Evolutionary conservation across 306 rosid genomes (phyloP).

Genomic region (Castanopsis chinensis): DNA sequence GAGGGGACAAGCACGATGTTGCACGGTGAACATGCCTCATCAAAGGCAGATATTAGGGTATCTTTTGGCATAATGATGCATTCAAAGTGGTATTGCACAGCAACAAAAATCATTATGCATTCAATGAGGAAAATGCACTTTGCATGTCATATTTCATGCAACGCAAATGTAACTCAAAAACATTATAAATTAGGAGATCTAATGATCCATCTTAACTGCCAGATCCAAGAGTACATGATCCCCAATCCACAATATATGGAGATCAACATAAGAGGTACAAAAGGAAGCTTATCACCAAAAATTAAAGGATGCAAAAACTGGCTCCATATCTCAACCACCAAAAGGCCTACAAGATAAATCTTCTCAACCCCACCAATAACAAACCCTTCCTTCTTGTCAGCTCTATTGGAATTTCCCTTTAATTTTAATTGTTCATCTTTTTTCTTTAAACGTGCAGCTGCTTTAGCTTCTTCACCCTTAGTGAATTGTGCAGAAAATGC

Average conservation of each 20-base stretch:
- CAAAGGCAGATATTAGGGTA: no score
- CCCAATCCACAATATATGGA: conserved; percentile 75
- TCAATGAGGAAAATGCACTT: neutral
- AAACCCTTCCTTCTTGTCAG: conserved; percentile 32
- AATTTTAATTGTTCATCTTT: conserved; percentile 17
- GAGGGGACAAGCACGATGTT: no score
- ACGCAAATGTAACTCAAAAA: neutral
- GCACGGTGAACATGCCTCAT: no score
- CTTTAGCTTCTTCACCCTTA: conserved; percentile 29
- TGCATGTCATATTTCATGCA: neutral
- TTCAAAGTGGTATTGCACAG: no score
- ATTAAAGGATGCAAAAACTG: conserved; percentile 75
- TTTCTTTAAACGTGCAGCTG: conserved; percentile 19
- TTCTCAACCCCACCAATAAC: conserved; percentile 46
- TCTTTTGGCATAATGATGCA: no score
- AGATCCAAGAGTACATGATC: conserved; percentile 76
- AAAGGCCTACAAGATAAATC: conserved; percentile 61
- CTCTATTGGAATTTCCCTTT: conserved; percentile 10
- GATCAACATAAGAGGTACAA: conserved; percentile 72
- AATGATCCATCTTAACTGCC: conserved; percentile 68
- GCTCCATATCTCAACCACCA: conserved; percentile 73
- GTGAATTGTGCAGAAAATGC: conserved; percentile 65
- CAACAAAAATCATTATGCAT: neutral
- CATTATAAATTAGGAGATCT: conserved; percentile 9
- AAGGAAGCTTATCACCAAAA: conserved; percentile 69